Evolutionary conservation across 169 alveolate genomes (phyloP).

Genomic region (Cryptosporidium tyzzeri): DNA sequence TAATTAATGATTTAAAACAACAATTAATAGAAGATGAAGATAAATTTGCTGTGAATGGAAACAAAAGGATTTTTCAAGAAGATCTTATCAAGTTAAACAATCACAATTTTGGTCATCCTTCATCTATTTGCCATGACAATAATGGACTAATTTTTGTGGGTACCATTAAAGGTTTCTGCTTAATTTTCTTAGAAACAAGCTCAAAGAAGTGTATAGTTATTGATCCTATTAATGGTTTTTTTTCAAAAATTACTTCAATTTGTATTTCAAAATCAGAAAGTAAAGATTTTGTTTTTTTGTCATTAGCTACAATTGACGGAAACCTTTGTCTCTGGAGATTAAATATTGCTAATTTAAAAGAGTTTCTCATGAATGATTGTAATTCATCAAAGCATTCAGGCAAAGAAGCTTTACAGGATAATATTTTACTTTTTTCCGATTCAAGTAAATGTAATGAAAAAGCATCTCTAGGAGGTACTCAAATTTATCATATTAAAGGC

Average conservation of each 20-base stretch:
- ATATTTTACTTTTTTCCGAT: background rate
- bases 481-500: background rate
- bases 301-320: conserved; percentile 36
- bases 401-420: background rate
- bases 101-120: conserved; percentile 34
- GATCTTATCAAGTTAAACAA: conserved; percentile 5
- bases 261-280: conserved; percentile 5
- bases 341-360: background rate
- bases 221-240: conserved; percentile 24
- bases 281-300: conserved; percentile 29
- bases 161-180: conserved; percentile 24
- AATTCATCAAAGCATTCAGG: background rate
- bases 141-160: conserved; percentile 59
- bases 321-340: conserved; percentile 28
- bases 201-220: conserved; percentile 1
- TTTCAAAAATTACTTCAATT: conserved; percentile 50
- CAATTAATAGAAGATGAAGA: background rate
- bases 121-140: conserved; percentile 42
- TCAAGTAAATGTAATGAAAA: background rate
- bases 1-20: background rate
- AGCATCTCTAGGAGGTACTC: background rate
- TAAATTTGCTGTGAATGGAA: conserved; percentile 36
- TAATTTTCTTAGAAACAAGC: conserved; percentile 8
- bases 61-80: conserved; percentile 15
- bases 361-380: background rate